phyloP scores from a whole-genome alignment of 2,329 filamentous ascomycete species.

The Immersiporthe knoxdaviesiana region DNA sequence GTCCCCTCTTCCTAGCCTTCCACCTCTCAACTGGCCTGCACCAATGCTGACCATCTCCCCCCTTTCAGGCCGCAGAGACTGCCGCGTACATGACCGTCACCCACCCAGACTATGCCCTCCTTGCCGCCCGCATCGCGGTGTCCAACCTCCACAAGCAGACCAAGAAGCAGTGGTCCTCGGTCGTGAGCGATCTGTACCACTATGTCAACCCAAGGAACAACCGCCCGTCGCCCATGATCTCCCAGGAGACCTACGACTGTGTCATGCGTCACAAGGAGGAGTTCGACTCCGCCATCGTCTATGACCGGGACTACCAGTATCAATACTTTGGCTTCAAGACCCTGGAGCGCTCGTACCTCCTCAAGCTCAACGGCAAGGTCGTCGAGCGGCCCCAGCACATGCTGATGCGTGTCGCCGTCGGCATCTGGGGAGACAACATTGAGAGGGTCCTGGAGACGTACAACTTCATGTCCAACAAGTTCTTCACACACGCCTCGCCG shows the following conservation, averaged over 20 bases:
- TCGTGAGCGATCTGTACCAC: slow-evolving; percentile 90
- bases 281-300: slow-evolving; percentile 97
- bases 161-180: slow-evolving; percentile 99
- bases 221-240: slow-evolving; percentile 89
- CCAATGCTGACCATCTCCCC: slow-evolving; percentile 18
- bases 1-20: too few species aligned
- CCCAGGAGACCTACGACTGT: slow-evolving; percentile 83
- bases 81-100: slow-evolving; percentile 99
- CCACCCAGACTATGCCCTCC: slow-evolving; percentile 97
- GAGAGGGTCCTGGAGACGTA: slow-evolving; percentile 97
- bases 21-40: neutral
- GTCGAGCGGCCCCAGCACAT: slow-evolving; percentile 98
- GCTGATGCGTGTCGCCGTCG: slow-evolving; percentile 99
- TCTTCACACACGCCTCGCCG: slow-evolving; percentile 96
- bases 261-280: slow-evolving; percentile 97
- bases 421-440: slow-evolving; percentile 93
- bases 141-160: slow-evolving; percentile 99
- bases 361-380: slow-evolving; percentile 94
- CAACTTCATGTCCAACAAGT: slow-evolving; percentile 98
- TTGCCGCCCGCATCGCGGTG: slow-evolving; percentile 96
- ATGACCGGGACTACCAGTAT: slow-evolving; percentile 99
- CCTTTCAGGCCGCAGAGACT: slow-evolving; percentile 85
- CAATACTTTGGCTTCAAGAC: slow-evolving; percentile 99
- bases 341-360: slow-evolving; percentile 93
- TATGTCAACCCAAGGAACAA: slow-evolving; percentile 95